Evolutionary conservation across 768 basidiomycete species (phyloP).

Genomic region (Naganishia kalamii): DNA sequence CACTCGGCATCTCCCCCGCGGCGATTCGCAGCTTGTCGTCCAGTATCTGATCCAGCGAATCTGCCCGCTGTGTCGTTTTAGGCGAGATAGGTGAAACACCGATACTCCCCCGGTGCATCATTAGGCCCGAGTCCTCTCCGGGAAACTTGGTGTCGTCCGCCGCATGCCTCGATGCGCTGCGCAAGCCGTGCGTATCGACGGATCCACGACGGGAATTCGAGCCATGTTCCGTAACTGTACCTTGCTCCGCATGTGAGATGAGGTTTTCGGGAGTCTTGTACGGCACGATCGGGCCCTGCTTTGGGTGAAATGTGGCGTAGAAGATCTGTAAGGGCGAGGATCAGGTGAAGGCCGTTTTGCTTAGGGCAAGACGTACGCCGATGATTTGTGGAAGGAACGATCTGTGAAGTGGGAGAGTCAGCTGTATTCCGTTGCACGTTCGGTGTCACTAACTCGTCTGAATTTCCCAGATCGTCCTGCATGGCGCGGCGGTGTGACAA

Average conservation of each 20-base stretch:
- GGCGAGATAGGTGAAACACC: no score
- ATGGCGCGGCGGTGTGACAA: background rate
- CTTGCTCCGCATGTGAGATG: constrained; percentile 51
- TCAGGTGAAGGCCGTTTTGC: background rate
- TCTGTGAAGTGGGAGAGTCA: constrained; percentile 21
- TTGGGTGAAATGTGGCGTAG: constrained; percentile 84
- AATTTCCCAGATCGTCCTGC: background rate
- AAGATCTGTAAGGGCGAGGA: constrained; percentile 53
- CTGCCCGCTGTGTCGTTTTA: no score
- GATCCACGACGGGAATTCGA: background rate
- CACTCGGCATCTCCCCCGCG: background rate
- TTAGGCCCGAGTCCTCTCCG: background rate
- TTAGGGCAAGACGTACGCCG: constrained; percentile 32
- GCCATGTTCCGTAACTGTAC: background rate
- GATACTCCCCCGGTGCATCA: background rate
- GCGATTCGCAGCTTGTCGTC: no score
- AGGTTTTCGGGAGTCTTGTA: constrained; percentile 91
- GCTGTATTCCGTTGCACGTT: background rate
- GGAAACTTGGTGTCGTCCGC: background rate
- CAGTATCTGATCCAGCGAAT: no score
- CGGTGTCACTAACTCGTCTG: background rate
- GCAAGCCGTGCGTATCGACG: no score
- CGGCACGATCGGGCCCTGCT: constrained; percentile 78
- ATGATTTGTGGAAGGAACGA: constrained; percentile 47
- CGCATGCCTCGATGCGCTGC: background rate